A percentile compares a stretch with the other conserved stretches of the same genome.
Conservation (phyloP, 352 stramenopile species). For the Phytophthora pseudosyringae region DNA sequence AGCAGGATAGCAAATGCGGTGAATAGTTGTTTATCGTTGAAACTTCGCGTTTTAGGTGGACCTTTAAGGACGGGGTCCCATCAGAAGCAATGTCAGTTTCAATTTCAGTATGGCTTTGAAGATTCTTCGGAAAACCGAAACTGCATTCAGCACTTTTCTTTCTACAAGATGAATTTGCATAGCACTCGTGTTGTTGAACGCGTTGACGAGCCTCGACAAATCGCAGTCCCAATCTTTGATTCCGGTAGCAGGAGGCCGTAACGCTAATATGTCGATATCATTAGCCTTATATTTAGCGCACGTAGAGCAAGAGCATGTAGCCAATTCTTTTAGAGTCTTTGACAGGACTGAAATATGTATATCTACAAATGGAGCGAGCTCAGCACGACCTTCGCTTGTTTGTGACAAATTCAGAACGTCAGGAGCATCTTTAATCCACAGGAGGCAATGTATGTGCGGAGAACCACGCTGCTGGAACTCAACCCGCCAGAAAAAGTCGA, state of each 20-base stretch:
- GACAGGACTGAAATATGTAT: conserved; percentile 5
- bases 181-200: not conserved
- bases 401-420: conserved; percentile 8
- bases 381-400: not conserved
- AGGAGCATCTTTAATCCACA: conserved; percentile 1
- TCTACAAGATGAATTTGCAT: not conserved
- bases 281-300: not conserved
- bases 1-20: not conserved
- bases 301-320: not conserved
- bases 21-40: not conserved
- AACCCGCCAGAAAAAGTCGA: conserved; percentile 6
- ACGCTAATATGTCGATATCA: not conserved
- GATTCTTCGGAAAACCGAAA: not conserved
- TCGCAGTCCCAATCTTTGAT: not conserved
- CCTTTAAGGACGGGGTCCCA: not conserved
- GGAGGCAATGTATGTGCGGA: not conserved
- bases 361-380: conserved; percentile 13
- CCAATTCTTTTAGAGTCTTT: conserved; percentile 2
- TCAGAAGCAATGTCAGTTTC: not conserved
- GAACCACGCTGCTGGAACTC: conserved; percentile 1
- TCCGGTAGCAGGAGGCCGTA: not conserved
- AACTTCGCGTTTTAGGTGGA: not conserved
- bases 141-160: not conserved
- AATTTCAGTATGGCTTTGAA: not conserved
- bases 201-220: not conserved